Evolutionary conservation across 495 filamentous ascomycete genomes (phyloP), one percentile per base, ranked within the genome.

Genomic region (Hypoxylon perforatum): DNA sequence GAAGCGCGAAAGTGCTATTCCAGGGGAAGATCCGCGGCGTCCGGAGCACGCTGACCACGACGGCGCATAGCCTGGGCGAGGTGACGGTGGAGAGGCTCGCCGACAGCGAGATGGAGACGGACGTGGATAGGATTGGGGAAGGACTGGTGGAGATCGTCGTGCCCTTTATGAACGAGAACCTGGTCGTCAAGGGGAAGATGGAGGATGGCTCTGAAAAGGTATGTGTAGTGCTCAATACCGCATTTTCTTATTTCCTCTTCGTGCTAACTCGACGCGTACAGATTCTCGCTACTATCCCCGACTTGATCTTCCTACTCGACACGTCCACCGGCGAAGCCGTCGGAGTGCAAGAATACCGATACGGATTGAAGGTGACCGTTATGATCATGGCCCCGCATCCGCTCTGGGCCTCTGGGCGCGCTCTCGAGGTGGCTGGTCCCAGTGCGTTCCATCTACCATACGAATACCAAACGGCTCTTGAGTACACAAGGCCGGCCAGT

Each of bases 161-260:
- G 22, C 81, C 81, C 0, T 83, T 84, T 69, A 82, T 82, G 72
- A 84, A 84, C 64, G 83, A 85, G 65, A 85, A 84, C 65, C 80
- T 83, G 23, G 75, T 78, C 25, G 81, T 78, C 2, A 75, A 69
- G 35, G 61, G 68, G 51, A 39, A 65, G 30, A 56, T 12, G 28
- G 69, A 72, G 14, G 71, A 68, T 44, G 78, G 77, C 3, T 70
- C 65, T 7, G 71, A 78, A 48, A 67, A 74, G 46, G 70, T 80
- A 25, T 33, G 30, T 10, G 46, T 30, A 1, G 11, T 15, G 19
- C 21, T 15, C 9, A 21, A 18, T 22, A 3, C n/a, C n/a, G n/a
- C n/a, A n/a, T n/a, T n/a, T n/a, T n/a, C n/a, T 28, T n/a, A 38
- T 28, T 22, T 33, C 2, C 17, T 46, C 4, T 19, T 15, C 22